Base-by-base conservation (phyloP, 345 rosid genomes). In the Gossypium australe region DNA sequence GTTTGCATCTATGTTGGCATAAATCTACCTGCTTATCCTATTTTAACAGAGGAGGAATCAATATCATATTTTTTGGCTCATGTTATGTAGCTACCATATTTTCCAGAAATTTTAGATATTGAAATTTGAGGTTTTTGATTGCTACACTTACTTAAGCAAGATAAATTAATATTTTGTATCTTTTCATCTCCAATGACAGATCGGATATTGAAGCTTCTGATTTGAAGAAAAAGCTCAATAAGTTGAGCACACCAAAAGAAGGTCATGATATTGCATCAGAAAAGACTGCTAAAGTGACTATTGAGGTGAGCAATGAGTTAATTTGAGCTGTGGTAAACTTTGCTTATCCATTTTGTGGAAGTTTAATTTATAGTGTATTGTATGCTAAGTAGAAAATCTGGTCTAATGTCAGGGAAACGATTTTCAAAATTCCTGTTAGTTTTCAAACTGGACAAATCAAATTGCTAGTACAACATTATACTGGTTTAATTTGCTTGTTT, bases 151-250 rank as follows among this genome's bases (percentile, higher is more conserved):
- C 44, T 22, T 22, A 47, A 22, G 44, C 41, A 27, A 22, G 24
- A 59, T 22, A 44, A 45, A 43, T 45, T 73, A 60, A 60, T 58
- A 9, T 16, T 55, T 53, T 12, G 47, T 73, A 16, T 7, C 62
- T 59, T 60, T 25, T 73, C 14, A 24, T 59, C 25, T 44, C 65
- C 20, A n/a, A 29, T 72, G 66, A 44, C 73, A 70, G 98, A 82
- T 86, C 90, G 79, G 92, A 94, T 87, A 90, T 84, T 76, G 98
- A 94, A 89, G 86, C 89, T 71, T 80, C 70, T 65, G 73, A 74
- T 67, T 80, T 94, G 76, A 90, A 87, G 86, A 85, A 80, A 79
- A 89, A 88, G 75, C 92, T 94, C 51, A 90, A 86, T 62, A 81
- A 77, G 77, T 64, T 85, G 75, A 85, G 76, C 53, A 80, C 76